Percentiles rank a stretch among this genome's conserved stretches.
Conservation (phyloP, 2,329 filamentous ascomycete species). For the Pezicula rhizophila region DNA sequence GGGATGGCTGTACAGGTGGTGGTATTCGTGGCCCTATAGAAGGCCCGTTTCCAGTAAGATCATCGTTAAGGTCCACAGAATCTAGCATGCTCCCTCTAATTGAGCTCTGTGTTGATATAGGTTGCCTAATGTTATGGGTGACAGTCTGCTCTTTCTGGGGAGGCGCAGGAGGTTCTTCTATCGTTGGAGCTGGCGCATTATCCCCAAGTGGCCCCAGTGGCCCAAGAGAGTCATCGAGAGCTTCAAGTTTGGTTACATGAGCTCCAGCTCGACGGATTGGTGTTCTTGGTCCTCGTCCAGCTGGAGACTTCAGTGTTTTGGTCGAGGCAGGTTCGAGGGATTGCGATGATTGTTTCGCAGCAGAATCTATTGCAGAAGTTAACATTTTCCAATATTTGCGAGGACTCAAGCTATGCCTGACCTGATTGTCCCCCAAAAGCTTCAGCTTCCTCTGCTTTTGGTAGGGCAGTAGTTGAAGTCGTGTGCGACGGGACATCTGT, state of each 20-base stretch:
- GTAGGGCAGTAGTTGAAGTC: constrained; percentile 22
- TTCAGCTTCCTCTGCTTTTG: constrained; percentile 19
- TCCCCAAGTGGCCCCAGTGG: constrained; percentile 65
- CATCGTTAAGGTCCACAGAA: constrained; percentile 66
- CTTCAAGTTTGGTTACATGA: constrained; percentile 72
- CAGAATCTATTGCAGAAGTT: constrained; percentile 13
- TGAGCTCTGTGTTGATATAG: constrained; percentile 37
- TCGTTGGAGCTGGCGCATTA: constrained; percentile 28
- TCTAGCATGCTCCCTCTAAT: constrained; percentile 49
- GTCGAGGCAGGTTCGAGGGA: constrained; percentile 14
- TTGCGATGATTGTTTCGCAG: constrained; percentile 13
- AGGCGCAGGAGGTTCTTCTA: constrained; percentile 60
- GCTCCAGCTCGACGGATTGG: constrained; percentile 56
- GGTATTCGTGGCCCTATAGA: constrained; percentile 55
- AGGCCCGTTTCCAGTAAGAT: constrained; percentile 34
- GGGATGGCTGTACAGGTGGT: constrained; percentile 54
- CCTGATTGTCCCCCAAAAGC: constrained; percentile 19
- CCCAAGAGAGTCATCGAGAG: constrained; percentile 68
- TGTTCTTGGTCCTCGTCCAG: constrained; percentile 25
- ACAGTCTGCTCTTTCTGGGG: constrained; percentile 62
- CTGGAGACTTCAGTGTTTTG: constrained; percentile 23
- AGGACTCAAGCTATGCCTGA: constrained; percentile 1
- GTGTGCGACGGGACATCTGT: constrained; percentile 37
- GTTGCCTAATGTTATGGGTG: constrained; percentile 46
- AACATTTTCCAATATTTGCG: background rate